These are phyloP conservation scores for Picea glauca DNA, from an alignment of 75 land plant genomes.

Conservation along the genomic window DNA sequence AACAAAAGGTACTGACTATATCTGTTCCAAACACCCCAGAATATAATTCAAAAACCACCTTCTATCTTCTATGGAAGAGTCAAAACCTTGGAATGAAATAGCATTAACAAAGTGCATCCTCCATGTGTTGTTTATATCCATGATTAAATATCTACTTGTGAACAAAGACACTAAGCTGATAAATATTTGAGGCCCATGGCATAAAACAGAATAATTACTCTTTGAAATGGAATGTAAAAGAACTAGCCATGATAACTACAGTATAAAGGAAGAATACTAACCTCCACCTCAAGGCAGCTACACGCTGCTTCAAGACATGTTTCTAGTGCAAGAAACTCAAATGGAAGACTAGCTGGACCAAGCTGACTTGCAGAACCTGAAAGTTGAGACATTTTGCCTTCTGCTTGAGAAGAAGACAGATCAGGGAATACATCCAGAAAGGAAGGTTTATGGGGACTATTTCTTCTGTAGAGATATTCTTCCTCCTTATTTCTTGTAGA, in stretches of 20 bases:
- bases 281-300: constrained; percentile 69
- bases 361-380: constrained; percentile 14
- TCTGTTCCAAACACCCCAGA: not conserved
- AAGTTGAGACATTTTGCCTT: not conserved
- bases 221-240: not conserved
- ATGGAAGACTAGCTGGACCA: constrained; percentile 64
- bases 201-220: not conserved
- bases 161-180: not conserved
- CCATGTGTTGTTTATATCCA: not conserved
- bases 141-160: not conserved
- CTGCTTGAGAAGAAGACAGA: constrained; percentile 3
- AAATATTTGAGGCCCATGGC: not conserved
- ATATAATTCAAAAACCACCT: not conserved
- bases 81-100: not conserved
- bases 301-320: constrained; percentile 85
- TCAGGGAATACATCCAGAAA: not conserved
- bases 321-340: constrained; percentile 88
- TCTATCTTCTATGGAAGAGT: no score
- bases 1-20: not conserved
- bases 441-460: not conserved
- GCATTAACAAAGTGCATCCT: not conserved
- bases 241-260: not conserved
- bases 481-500: not conserved
- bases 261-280: constrained; percentile 7
- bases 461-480: not conserved